Evolutionary conservation across 2,329 filamentous ascomycete genomes (phyloP).

Genomic region (Neonectria neomacrospora): DNA sequence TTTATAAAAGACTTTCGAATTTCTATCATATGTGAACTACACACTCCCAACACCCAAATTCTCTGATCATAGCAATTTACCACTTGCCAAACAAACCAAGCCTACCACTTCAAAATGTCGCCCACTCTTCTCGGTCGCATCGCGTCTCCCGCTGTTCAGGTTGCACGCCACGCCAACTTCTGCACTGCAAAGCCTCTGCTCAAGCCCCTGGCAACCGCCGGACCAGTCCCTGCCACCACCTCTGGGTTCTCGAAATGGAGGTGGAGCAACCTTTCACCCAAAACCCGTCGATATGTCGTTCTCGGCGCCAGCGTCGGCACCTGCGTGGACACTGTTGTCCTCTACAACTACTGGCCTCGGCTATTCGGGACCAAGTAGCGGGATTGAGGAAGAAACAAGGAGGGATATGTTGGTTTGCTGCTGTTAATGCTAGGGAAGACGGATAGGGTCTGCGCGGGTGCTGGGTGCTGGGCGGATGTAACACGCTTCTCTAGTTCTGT

Average conservation of each 20-base stretch:
- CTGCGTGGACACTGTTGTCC: conserved; percentile 41
- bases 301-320: conserved; percentile 34
- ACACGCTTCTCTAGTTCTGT: background rate
- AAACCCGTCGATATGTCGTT: conserved; percentile 41
- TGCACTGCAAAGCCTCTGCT: conserved; percentile 36
- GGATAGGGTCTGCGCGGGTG: background rate
- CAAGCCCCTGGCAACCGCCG: conserved; percentile 24
- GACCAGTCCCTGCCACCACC: background rate
- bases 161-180: conserved; percentile 33
- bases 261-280: conserved; percentile 46
- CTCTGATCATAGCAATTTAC: background rate
- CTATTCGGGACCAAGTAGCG: conserved; percentile 31
- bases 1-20: conserved; percentile 9
- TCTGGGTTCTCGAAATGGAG: conserved; percentile 25
- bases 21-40: background rate
- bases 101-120: conserved; percentile 29
- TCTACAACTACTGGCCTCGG: conserved; percentile 44
- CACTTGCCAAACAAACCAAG: background rate
- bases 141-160: conserved; percentile 24
- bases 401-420: background rate
- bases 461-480: background rate
- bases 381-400: background rate
- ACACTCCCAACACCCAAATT: background rate
- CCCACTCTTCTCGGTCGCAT: conserved; percentile 34
- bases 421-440: background rate